Conservation (phyloP, 139 green algal species). For the Zygnema circumcarinatum region DNA sequence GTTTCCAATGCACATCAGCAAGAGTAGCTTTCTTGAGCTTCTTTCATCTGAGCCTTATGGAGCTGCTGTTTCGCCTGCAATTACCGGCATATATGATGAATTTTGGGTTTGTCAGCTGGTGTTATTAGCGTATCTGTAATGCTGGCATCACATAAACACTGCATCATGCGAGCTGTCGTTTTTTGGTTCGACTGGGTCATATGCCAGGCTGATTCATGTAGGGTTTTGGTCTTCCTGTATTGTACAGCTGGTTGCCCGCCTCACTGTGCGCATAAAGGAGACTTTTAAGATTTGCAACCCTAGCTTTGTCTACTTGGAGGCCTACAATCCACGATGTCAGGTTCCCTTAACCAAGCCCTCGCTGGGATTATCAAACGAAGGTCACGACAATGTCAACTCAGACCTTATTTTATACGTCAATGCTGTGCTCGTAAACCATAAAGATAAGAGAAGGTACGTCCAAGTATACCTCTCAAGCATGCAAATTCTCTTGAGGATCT, state of each 20-base stretch:
- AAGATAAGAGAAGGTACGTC: slow-evolving; percentile 16
- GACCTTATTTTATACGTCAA: slow-evolving; percentile 53
- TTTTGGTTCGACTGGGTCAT: no score
- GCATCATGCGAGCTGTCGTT: no score
- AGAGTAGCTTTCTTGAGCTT: no score
- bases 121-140: no score
- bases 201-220: no score
- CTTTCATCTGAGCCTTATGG: no score
- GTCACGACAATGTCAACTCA: slow-evolving; percentile 43
- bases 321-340: slow-evolving; percentile 24
- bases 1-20: no score
- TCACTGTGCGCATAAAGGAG: slow-evolving; percentile 40
- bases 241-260: slow-evolving; percentile 24
- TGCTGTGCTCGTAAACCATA: slow-evolving; percentile 13
- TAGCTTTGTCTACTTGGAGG: slow-evolving; percentile 37
- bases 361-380: slow-evolving; percentile 40
- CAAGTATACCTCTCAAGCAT: not conserved
- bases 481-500: not conserved
- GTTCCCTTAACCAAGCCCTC: slow-evolving; percentile 49
- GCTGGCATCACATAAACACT: no score
- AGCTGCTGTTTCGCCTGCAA: no score
- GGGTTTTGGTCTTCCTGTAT: not conserved
- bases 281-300: slow-evolving; percentile 51
- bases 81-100: no score
- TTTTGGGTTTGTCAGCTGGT: no score